Percentiles rank a stretch among this genome's conserved stretches.
Conservation (phyloP, 441 rosid genomes). For the Adansonia gregorii region DNA sequence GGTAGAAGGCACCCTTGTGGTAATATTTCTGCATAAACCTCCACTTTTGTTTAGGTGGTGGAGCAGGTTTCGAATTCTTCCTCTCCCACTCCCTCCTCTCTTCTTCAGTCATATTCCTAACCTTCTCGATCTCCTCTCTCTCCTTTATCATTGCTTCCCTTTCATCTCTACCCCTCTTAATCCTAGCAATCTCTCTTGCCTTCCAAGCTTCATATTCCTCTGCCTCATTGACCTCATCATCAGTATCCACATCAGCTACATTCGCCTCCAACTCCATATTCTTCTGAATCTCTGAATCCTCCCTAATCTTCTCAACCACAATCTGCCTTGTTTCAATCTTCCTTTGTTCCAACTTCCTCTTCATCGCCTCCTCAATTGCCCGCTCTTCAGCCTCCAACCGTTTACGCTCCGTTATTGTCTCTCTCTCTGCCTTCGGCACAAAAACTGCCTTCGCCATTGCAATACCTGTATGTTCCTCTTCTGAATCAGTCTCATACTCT, state of each 20-base stretch:
- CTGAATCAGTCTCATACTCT: slow-evolving; percentile 85
- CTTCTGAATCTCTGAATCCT: slow-evolving; percentile 19
- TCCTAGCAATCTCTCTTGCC: slow-evolving; percentile 80
- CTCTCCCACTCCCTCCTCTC: slow-evolving; percentile 95
- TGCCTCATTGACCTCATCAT: slow-evolving; percentile 80
- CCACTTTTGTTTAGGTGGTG: slow-evolving; percentile 72
- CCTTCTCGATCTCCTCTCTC: slow-evolving; percentile 83
- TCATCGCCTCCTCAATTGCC: slow-evolving; percentile 70
- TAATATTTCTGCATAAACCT: slow-evolving; percentile 86
- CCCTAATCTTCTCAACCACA: slow-evolving; percentile 74
- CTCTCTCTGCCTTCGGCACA: slow-evolving; percentile 76
- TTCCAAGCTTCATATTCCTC: slow-evolving; percentile 91
- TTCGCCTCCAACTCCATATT: slow-evolving; percentile 39
- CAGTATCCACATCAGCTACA: slow-evolving; percentile 80
- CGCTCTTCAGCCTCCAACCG: slow-evolving; percentile 74
- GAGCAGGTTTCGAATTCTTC: slow-evolving; percentile 67
- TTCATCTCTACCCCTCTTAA: slow-evolving; percentile 77
- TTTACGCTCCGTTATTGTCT: slow-evolving; percentile 79
- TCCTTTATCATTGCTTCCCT: slow-evolving; percentile 76
- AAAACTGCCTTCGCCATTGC: slow-evolving; percentile 81
- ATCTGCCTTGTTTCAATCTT: slow-evolving; percentile 75
- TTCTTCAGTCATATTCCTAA: slow-evolving; percentile 91
- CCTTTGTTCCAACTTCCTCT: slow-evolving; percentile 67
- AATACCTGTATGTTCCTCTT: slow-evolving; percentile 65
- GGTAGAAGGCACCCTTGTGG: slow-evolving; percentile 94